phyloP scores from a whole-genome alignment of 2,329 filamentous ascomycete genomes.

The Pseudogymnoascus sp. region DNA sequence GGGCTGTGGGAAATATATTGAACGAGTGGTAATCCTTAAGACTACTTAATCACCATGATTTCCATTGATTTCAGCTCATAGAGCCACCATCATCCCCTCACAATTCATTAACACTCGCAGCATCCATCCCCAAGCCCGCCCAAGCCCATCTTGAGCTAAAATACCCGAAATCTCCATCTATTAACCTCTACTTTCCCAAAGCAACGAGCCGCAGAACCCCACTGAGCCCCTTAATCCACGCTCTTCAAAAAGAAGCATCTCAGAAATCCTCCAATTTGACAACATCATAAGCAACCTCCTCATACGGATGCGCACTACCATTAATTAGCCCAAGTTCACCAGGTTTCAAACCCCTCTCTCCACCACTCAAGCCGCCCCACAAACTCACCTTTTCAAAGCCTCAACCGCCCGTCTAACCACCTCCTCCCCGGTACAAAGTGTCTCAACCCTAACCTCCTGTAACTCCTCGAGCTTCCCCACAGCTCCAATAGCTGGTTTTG shows the following conservation, averaged over 20 bases:
- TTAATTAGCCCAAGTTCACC: constrained; percentile 11
- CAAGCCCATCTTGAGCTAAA: not conserved
- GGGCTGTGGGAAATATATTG: not conserved
- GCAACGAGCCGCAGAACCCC: not conserved
- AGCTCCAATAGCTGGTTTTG: constrained; percentile 55
- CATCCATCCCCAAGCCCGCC: not conserved
- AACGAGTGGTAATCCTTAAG: not conserved
- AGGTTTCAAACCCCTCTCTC: constrained; percentile 24
- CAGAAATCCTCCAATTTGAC: constrained; percentile 41
- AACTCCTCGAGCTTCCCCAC: constrained; percentile 49
- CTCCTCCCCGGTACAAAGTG: constrained; percentile 51
- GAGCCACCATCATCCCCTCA: not conserved
- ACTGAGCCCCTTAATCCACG: too few relatives aligned
- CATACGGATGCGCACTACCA: constrained; percentile 39
- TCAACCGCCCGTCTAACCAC: constrained; percentile 47
- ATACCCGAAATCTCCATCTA: not conserved
- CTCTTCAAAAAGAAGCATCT: not conserved
- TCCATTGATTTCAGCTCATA: not conserved
- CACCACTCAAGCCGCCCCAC: not conserved
- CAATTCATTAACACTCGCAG: not conserved
- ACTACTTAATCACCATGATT: not conserved
- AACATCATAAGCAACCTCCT: constrained; percentile 42
- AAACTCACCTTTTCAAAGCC: constrained; percentile 54
- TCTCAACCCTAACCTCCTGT: constrained; percentile 54
- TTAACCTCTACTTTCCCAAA: not conserved